Conservation (phyloP, 768 basidiomycete genomes). For the Pisolithus tinctorius region DNA sequence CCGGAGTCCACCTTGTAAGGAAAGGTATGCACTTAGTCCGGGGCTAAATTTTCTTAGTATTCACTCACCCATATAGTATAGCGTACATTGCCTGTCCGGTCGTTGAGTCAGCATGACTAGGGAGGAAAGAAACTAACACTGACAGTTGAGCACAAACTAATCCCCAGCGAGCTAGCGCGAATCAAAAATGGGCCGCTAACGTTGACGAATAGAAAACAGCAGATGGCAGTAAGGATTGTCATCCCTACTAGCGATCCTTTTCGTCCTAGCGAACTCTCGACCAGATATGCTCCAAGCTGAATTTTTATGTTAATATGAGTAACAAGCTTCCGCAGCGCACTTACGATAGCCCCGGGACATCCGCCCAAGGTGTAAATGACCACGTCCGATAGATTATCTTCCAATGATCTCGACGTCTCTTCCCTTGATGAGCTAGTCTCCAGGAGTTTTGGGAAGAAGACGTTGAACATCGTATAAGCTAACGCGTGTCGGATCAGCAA, state of each 20-base stretch:
- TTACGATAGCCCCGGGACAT: slow-evolving; percentile 75
- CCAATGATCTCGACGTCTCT: slow-evolving; percentile 37
- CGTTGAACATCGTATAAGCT: slow-evolving; percentile 93
- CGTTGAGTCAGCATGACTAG: not conserved
- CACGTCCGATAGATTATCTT: slow-evolving; percentile 77
- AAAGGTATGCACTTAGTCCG: not conserved
- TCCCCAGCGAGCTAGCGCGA: slow-evolving; percentile 64
- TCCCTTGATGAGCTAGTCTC: slow-evolving; percentile 40
- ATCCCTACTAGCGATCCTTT: slow-evolving; percentile 67
- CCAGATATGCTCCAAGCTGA: slow-evolving; percentile 81
- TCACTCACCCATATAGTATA: slow-evolving; percentile 59
- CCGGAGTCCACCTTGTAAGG: slow-evolving; percentile 64
- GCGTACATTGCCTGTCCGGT: slow-evolving; percentile 69
- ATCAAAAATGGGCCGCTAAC: slow-evolving; percentile 53
- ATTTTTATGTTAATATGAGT: not conserved
- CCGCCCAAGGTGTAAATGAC: slow-evolving; percentile 80
- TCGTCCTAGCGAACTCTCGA: slow-evolving; percentile 64
- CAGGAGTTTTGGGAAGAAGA: slow-evolving; percentile 80
- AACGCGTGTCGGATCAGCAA: not conserved
- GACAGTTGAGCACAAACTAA: slow-evolving; percentile 66
- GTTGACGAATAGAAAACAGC: slow-evolving; percentile 62
- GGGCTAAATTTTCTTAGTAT: not conserved
- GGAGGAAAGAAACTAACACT: not conserved
- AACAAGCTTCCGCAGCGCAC: slow-evolving; percentile 20
- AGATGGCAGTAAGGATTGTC: slow-evolving; percentile 69